Evolutionary conservation across 2,329 filamentous ascomycete species (phyloP), one percentile per base, ranked within the genome.

Genomic region (Proliferodiscus dingleyae): DNA sequence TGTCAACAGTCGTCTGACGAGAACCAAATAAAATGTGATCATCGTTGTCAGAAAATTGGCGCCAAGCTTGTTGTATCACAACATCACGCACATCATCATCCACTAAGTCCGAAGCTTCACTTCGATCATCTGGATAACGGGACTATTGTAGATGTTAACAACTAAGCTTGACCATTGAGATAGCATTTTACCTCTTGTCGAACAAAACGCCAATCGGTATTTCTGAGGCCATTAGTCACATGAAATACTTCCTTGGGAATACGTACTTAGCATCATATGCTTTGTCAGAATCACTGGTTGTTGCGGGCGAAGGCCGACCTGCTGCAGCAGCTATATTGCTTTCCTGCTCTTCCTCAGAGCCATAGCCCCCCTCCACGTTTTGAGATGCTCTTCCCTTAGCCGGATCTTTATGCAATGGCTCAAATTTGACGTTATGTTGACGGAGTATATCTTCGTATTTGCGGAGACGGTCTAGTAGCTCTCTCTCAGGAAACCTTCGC

Each of bases 11-110:
- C 18, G 61, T 55, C 15, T 64, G 62, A 3, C 58, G 65, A 0
- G 69, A 66, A 23, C 75, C 75, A 54, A 83, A 75, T 0, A 84
- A 60, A 22, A 81, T 68, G 29, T 73, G 63, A 41, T 77, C 69
- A 29, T 71, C 68, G 36, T 64, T 62, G 42, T 63, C 59, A 42
- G 60, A 66, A 3, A 68, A 49, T 30, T 71, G 61, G 43, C 73
- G 68, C 71, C 71, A 79, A 0, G 66, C 66, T 11, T 64, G 69
- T 43, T 63, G 71, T 37, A 79, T 52, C 2, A 61, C 52, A n/a
- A 41, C 52, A 24, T 67, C 64, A 36, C 54, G 60, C 18, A 69
- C 45, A 43, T 66, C 61, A 42, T 68, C 64, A 19, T 61, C 40
- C 3, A n/a, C n/a, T n/a, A n/a, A n/a, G n/a, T n/a, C n/a, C n/a